Evolutionary conservation across 352 stramenopile species (phyloP).

Genomic region (Discostella stelligera): DNA sequence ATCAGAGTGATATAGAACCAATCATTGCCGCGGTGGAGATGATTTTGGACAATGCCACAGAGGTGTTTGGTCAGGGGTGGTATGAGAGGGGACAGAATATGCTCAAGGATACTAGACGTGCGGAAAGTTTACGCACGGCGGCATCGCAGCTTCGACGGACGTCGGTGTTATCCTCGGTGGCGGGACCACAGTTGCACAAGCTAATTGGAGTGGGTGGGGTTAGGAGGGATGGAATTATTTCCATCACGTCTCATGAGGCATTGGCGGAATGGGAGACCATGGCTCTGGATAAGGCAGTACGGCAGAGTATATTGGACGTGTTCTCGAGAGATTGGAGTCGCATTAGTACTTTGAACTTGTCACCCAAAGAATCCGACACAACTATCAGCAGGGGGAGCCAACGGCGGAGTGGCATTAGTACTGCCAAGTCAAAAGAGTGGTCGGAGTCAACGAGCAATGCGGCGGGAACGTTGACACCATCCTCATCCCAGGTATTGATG

Average conservation of each 20-base stretch:
- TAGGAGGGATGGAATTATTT: constrained; percentile 5
- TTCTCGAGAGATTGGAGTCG: constrained; percentile 70
- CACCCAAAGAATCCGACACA: constrained; percentile 25
- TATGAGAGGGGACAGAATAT: constrained; percentile 66
- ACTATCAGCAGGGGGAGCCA: not conserved
- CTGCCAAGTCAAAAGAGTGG: constrained; percentile 31
- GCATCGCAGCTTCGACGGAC: constrained; percentile 57
- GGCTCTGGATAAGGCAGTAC: constrained; percentile 65
- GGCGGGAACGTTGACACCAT: not conserved
- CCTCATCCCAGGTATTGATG: not conserved
- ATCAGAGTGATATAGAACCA: constrained; percentile 82
- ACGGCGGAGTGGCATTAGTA: constrained; percentile 24
- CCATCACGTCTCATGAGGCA: constrained; percentile 13
- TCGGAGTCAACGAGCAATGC: constrained; percentile 3
- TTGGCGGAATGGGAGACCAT: constrained; percentile 78
- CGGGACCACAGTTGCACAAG: not conserved
- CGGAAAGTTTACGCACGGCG: constrained; percentile 59
- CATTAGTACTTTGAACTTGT: constrained; percentile 34
- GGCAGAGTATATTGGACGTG: constrained; percentile 68
- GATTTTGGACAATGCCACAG: constrained; percentile 71
- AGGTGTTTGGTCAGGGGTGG: constrained; percentile 78
- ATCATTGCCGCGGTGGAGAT: constrained; percentile 78
- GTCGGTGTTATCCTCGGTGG: not conserved
- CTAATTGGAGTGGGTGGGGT: constrained; percentile 5
- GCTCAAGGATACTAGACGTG: constrained; percentile 63